Percentiles rank a stretch among this genome's conserved stretches.
Evolutionary conservation across 345 rosid genomes (phyloP).

Genomic region (Aquilaria malaccensis): DNA sequence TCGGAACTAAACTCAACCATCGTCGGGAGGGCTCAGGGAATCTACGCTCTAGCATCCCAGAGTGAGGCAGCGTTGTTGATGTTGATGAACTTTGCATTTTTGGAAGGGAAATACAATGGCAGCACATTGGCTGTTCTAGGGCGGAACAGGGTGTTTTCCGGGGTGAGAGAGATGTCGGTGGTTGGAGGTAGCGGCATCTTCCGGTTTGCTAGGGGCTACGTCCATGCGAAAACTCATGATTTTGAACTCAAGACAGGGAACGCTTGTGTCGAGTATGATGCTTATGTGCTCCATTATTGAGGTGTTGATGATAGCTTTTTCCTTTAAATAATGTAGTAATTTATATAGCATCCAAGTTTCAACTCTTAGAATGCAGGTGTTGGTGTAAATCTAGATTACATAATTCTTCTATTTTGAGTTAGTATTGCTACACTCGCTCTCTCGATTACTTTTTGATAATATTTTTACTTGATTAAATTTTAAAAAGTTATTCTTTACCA

Average conservation of each 20-base stretch:
- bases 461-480: no score
- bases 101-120: conserved; percentile 26
- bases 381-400: no score
- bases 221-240: conserved; percentile 17
- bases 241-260: conserved; percentile 15
- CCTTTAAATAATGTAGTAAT: no score
- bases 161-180: conserved; percentile 23
- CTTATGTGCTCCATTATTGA: conserved; percentile 22
- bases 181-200: conserved; percentile 26
- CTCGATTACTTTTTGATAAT: no score
- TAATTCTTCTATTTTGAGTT: no score
- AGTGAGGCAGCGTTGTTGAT: conserved; percentile 13
- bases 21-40: conserved; percentile 27
- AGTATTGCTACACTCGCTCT: no score
- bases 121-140: conserved; percentile 25
- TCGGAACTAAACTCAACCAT: conserved; percentile 15
- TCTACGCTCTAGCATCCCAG: conserved; percentile 15
- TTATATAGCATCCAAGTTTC: no score
- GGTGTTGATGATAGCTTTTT: no score
- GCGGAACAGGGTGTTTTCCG: conserved; percentile 8
- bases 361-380: no score
- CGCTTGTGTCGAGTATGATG: conserved; percentile 24
- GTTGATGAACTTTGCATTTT: conserved; percentile 26
- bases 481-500: no score
- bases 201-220: conserved; percentile 29